These are phyloP conservation scores for Dothistroma pini DNA, from an alignment of 2,329 filamentous ascomycete species.

Conservation along the genomic window DNA sequence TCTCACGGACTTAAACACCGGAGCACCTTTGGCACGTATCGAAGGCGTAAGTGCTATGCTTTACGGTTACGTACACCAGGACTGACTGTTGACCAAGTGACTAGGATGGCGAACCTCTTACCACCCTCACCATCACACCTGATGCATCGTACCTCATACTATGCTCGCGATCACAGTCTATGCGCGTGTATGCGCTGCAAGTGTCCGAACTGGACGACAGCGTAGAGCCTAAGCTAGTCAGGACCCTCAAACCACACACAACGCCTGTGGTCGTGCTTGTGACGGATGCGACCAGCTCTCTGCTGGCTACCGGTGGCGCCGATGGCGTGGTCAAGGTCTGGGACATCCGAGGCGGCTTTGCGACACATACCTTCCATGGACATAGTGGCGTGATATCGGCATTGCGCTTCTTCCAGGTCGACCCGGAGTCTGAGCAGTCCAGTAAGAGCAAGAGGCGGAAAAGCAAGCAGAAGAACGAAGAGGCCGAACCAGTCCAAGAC, in stretches of 20 bases:
- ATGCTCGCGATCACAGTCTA: conserved; percentile 91
- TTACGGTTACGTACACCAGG: conserved; percentile 10
- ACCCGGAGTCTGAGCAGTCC: conserved; percentile 20
- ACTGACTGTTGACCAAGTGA: conserved; percentile 40
- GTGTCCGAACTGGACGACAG: conserved; percentile 53
- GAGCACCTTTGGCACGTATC: conserved; percentile 75
- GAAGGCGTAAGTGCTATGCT: conserved; percentile 66
- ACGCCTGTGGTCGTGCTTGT: conserved; percentile 85
- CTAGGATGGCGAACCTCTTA: conserved; percentile 65
- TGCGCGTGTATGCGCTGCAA: conserved; percentile 81
- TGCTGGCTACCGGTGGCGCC: conserved; percentile 87
- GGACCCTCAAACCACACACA: conserved; percentile 83
- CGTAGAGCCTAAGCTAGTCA: conserved; percentile 64
- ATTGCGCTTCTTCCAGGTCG: conserved; percentile 77
- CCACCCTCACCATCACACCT: conserved; percentile 76
- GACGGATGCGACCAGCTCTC: conserved; percentile 79
- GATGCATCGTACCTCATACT: conserved; percentile 82
- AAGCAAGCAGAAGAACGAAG: conserved; percentile 46
- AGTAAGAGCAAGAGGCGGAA: conserved; percentile 43
- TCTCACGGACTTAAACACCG: conserved; percentile 78
- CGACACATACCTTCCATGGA: conserved; percentile 92
- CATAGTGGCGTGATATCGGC: conserved; percentile 90
- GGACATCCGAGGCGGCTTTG: conserved; percentile 86
- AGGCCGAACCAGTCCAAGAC: conserved; percentile 46
- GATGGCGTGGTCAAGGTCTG: conserved; percentile 95